Base-by-base conservation (phyloP, 768 basidiomycete species). In the Boletus coccyginus region DNA sequence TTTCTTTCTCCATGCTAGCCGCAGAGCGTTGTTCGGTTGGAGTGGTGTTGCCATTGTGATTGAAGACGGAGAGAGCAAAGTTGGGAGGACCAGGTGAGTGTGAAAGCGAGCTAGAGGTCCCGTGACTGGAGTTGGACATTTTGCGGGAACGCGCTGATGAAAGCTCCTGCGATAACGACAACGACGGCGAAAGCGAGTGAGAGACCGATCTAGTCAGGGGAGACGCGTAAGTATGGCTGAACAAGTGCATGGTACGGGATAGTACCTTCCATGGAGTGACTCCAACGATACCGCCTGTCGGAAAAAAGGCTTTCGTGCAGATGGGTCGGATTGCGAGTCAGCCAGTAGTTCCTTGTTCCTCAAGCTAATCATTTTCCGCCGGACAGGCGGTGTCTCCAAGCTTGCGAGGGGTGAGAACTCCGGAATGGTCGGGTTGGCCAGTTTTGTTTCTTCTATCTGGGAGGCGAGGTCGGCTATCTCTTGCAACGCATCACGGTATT, bases 111-210 rank as follows among this genome's bases (percentile, higher is more conserved):
- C 82, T 85, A 84, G 81, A 82, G 58, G 86, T 87, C 65, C 81
- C 83, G 72, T 87, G 81, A 69, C 87, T 88, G 63, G 89, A 92
- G 63, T 82, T 82, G 54, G 91, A 92, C 66, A 80, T 77, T 77
- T 88, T 88, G 82, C 89, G 90, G 77, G 86, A 90, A 68, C 87
- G 88, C 76, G 76, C 90, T 78, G 87, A 93, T 64, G 87, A 93
- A 62, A 93, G 83, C 82, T 92, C 94, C 94, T 98, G 94, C 78
- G 94, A 95, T 65, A 96, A 86, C 81, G 94, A 96, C 79, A 87
- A 84, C 72, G 94, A 94, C 75, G 94, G 86, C 82, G 91, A 92
- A 78, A 87, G 85, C 73, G 94, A 94, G 77, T 91, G 91, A 77
- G 90, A 92, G 62, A 87, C 84, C 85, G 92, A 93, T 83, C 90